Evolutionary conservation across 495 filamentous ascomycete species (phyloP).

Genomic region (Aeminium ludgeri): DNA sequence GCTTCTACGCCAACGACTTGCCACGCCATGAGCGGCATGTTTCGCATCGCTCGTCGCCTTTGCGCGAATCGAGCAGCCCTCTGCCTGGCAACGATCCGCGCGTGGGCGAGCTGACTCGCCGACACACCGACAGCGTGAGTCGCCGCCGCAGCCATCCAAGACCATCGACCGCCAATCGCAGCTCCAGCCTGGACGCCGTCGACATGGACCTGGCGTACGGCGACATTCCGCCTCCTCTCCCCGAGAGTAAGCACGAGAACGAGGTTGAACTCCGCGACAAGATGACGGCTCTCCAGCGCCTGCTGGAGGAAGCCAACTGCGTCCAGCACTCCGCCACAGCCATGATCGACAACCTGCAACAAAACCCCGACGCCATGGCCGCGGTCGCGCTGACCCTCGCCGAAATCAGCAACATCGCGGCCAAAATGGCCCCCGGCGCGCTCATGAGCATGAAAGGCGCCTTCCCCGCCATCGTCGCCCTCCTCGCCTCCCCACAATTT

Average conservation of each 20-base stretch:
- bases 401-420: constrained; percentile 65
- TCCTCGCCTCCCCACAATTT: constrained; percentile 83
- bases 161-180: constrained; percentile 14
- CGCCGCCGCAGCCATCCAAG: background rate
- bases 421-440: constrained; percentile 72
- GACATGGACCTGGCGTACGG: constrained; percentile 88
- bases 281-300: constrained; percentile 47
- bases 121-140: constrained; percentile 21
- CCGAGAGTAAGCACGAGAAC: constrained; percentile 24
- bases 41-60: constrained; percentile 15
- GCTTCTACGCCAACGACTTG: constrained; percentile 24
- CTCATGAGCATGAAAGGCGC: constrained; percentile 56
- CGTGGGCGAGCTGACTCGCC: constrained; percentile 18
- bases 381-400: constrained; percentile 85
- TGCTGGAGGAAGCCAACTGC: constrained; percentile 75
- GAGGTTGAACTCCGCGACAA: constrained; percentile 47
- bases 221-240: constrained; percentile 38
- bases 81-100: constrained; percentile 8
- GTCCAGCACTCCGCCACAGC: constrained; percentile 65
- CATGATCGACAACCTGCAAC: constrained; percentile 74
- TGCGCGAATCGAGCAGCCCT: constrained; percentile 6
- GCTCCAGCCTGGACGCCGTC: constrained; percentile 41
- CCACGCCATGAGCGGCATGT: background rate
- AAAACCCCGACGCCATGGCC: constrained; percentile 82
- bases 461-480: constrained; percentile 67